These are phyloP conservation scores for Gaeumannomyces sp. DNA, from an alignment of 2,329 filamentous ascomycete genomes.

Conservation along the genomic window DNA sequence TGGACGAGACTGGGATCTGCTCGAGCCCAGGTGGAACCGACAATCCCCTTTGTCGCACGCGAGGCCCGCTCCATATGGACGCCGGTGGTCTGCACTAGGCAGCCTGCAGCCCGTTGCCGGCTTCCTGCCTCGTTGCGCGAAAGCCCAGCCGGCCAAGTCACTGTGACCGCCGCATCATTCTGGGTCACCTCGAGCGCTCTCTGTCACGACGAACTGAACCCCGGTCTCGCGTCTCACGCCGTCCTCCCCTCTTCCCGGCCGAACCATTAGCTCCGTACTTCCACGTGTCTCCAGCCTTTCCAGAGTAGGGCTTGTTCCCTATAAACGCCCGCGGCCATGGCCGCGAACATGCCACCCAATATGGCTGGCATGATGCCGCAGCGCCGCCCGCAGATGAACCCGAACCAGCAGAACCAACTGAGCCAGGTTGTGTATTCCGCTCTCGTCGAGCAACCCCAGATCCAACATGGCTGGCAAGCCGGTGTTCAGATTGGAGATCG, in stretches of 20 bases:
- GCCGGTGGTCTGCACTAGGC: slow-evolving; percentile 5
- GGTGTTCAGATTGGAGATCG: slow-evolving; percentile 32
- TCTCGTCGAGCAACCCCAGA: slow-evolving; percentile 20
- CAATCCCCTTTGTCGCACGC: slow-evolving; percentile 5
- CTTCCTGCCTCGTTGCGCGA: slow-evolving; percentile 8
- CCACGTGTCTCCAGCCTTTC: background rate
- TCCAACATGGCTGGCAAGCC: slow-evolving; percentile 34
- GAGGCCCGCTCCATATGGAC: slow-evolving; percentile 8
- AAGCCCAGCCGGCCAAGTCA: background rate
- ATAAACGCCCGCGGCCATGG: slow-evolving; percentile 42
- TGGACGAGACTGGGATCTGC: background rate
- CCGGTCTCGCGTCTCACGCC: background rate
- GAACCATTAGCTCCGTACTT: background rate
- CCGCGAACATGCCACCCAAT: slow-evolving; percentile 43
- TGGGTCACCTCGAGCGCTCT: background rate
- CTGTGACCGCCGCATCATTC: background rate
- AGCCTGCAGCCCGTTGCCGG: slow-evolving; percentile 8
- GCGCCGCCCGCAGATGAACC: slow-evolving; percentile 45
- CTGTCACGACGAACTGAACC: background rate
- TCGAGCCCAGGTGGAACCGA: background rate
- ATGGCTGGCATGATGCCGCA: slow-evolving; percentile 44
- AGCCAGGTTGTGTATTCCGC: slow-evolving; percentile 30
- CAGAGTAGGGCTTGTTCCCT: background rate
- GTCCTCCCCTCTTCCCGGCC: background rate
- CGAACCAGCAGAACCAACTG: slow-evolving; percentile 40